Evolutionary conservation across 1,284 basidiomycete genomes (phyloP).

Genomic region (Rhodotorula sp.): DNA sequence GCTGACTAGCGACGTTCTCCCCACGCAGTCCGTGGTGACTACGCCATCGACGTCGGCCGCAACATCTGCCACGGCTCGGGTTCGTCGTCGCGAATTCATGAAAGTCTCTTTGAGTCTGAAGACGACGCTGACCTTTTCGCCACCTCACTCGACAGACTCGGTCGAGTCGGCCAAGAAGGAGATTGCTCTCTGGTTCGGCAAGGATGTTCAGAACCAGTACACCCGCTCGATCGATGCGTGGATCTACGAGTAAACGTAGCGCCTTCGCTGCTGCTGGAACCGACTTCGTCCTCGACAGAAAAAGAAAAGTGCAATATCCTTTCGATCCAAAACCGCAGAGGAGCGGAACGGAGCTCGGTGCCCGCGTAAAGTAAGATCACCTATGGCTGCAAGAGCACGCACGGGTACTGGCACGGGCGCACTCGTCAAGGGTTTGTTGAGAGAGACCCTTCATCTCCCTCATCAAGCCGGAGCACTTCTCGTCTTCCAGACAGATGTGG

Average conservation of each 20-base stretch:
- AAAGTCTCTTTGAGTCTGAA: fast-evolving
- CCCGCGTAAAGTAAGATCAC: background rate
- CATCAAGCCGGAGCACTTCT: too few relatives aligned
- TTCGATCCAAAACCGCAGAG: background rate
- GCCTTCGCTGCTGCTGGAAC: background rate
- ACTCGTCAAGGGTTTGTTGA: too few relatives aligned
- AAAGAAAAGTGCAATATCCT: background rate
- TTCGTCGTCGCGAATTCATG: background rate
- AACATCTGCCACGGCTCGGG: conserved; percentile 77
- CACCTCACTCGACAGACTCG: conserved; percentile 11
- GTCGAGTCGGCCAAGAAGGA: conserved; percentile 70
- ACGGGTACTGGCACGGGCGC: too few relatives aligned
- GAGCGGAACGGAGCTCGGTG: background rate
- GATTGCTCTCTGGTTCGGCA: conserved; percentile 71
- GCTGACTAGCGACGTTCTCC: background rate
- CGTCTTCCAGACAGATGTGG: too few relatives aligned
- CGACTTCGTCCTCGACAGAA: background rate
- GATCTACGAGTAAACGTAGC: conserved; percentile 3
- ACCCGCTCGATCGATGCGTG: background rate
- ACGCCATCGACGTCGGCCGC: conserved; percentile 80
- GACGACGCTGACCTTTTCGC: background rate
- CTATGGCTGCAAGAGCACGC: too few relatives aligned
- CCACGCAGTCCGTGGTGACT: conserved; percentile 73
- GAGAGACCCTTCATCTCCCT: too few relatives aligned
- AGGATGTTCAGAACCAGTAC: conserved; percentile 61